Evolutionary conservation across 352 stramenopile species (phyloP).

Genomic region (Thraustochytrium sp.): DNA sequence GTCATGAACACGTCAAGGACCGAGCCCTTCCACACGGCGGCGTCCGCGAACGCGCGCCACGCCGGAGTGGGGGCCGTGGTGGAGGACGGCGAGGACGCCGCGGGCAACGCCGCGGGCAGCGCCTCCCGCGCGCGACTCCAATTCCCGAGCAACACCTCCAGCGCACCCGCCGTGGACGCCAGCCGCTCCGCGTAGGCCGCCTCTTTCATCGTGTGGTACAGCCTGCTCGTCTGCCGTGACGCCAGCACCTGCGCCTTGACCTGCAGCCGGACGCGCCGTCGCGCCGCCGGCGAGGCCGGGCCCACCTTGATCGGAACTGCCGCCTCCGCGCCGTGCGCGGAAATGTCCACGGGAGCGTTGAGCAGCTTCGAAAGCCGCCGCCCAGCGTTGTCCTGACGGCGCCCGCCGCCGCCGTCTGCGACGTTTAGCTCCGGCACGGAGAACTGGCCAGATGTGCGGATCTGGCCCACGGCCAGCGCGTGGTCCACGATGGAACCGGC

Average conservation of each 20-base stretch:
- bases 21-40: not conserved
- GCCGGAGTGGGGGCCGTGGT: not conserved
- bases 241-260: not conserved
- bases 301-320: not conserved
- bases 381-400: not conserved
- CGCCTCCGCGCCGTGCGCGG: not conserved
- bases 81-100: not conserved
- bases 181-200: not conserved
- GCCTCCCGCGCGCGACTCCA: too few relatives aligned
- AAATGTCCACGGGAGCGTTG: not conserved
- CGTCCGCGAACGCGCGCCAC: not conserved
- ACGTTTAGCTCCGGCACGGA: not conserved
- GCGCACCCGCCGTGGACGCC: too few relatives aligned
- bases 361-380: not conserved
- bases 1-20: not conserved
- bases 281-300: not conserved
- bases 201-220: not conserved
- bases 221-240: not conserved
- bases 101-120: too few relatives aligned
- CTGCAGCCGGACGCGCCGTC: not conserved
- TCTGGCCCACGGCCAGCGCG: not conserved
- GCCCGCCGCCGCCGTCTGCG: not conserved
- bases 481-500: not conserved
- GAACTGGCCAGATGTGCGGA: not conserved
- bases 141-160: too few relatives aligned